Evolutionary conservation across 306 rosid species (phyloP), one percentile per base, ranked within the genome.

Genomic region (Gillenia trifoliata): DNA sequence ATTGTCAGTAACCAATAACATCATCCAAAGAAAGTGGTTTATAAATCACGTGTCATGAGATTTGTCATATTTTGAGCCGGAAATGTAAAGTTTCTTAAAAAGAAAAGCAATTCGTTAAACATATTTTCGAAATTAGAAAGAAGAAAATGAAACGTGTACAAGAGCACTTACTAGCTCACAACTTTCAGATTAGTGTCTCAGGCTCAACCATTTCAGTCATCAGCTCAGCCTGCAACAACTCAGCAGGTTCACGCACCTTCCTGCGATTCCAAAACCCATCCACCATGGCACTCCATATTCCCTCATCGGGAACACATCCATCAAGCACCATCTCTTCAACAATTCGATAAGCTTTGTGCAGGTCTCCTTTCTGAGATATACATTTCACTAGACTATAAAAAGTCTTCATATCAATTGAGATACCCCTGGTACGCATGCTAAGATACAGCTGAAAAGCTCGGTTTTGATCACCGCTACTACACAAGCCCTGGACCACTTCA

Each of bases 391-490:
- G 78, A 70, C 70, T 61, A 66, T 88, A 79, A 63, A 84, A 93
- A 55, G 88, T 93, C 57, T 16, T 84, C 20, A 22, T 29, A 60
- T 92, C 85, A 73, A 86, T 68, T 25, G 89, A 84, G 79, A 88
- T 81, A 57, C 97, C 89, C 82, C 97, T 85, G n/a, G 86, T 80
- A 36, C 89, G 92, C 90, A 86, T 84, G 26, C 97, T 81, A 54
- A 88, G 96, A 88, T 83, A 93, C 78, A 91, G 67, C 56, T 81
- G 97, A 87, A 88, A 89, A 67, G 93, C 98, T 16, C 92, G 87
- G 62, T 73, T 73, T 19, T 79, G 56, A 78, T 88, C 79, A 49
- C 77, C 60, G 41, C 64, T 77, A 68, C 56, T 64, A 71, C 91
- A 88, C 70, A 93, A 92, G 34, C 98, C 94, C 66, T 83, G 87